Evolutionary conservation across 2,329 filamentous ascomycete genomes (phyloP), one percentile per base, ranked within the genome.

Genomic region (Akanthomyces uredinophilus): DNA sequence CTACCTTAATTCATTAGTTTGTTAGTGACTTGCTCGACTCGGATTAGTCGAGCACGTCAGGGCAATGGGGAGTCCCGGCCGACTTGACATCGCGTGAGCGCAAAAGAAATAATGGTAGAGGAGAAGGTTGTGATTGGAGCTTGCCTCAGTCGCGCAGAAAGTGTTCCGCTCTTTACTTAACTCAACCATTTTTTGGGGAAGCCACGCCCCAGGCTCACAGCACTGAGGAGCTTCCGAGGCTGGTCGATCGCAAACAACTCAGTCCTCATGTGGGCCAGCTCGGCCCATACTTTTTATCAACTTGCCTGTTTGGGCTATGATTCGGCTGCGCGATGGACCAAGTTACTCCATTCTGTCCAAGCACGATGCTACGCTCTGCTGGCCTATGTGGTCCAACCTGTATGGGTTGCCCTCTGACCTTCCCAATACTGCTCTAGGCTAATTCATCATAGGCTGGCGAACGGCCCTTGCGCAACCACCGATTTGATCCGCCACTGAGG

Each of bases 371-470:
- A 52, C 57, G 8, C 47, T 52, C 47, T 7, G 5, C 13, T 22
- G n/a, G 37, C 11, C 24, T 47, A 35, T 16, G 37, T 51, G 47
- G 47, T n/a, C 57, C 47, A n/a, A 14, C 43, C 37, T 43, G 37
- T 41, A 44, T 27, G 22, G 24, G 14, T 27, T 47, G 24, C 29
- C 13, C 39, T 18, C n/a, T 46, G 41, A 44, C 37, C 57, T 60
- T 60, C 57, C 56, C 14, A 37, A 60, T 60, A 13, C n/a, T 43
- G 57, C 47, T 35, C 27, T 51, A 59, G 56, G 18, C 6, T 14
- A 18, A 5, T 13, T 16, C 16, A 16, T 16, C n/a, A n/a, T 51
- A 4, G 37, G 22, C 13, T 29, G 13, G n/a, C 4, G 10, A 10
- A 41, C 22, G 43, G 18, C 54, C 18, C 20, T 14, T 37, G 13